Evolutionary conservation across 768 basidiomycete genomes (phyloP).

Genomic region (Rhodotorula babjevae): DNA sequence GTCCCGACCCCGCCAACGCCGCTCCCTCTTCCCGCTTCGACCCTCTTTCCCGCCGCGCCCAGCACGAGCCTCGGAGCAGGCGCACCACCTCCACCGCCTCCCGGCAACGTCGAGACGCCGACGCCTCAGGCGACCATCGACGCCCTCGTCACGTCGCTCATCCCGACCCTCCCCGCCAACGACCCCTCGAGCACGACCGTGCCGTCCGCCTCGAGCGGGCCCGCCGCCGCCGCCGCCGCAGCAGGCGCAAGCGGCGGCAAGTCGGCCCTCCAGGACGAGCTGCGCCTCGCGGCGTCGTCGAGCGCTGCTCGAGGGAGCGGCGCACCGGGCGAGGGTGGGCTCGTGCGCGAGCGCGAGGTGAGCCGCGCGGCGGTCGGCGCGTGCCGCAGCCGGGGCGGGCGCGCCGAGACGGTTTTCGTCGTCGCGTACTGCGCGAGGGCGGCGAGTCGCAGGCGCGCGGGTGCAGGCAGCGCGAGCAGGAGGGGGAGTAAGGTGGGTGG

Average conservation of each 20-base stretch:
- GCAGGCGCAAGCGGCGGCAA: neutral
- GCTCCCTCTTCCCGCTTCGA: neutral
- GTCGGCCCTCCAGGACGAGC: conserved; percentile 22
- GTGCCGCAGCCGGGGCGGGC: conserved; percentile 1
- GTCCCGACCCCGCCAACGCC: conserved; percentile 13
- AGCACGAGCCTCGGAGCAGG: too few relatives aligned
- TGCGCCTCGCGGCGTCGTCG: conserved; percentile 4
- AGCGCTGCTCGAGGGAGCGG: neutral
- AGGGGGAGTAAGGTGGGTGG: neutral
- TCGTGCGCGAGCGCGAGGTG: neutral
- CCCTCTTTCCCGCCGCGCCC: neutral
- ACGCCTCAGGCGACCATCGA: conserved; percentile 12
- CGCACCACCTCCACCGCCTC: too few relatives aligned
- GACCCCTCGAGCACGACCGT: neutral
- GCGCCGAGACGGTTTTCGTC: neutral
- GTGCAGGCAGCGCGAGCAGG: neutral
- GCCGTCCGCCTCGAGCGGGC: neutral
- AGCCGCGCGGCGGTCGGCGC: conserved; percentile 19
- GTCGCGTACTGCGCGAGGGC: neutral
- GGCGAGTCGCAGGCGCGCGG: neutral
- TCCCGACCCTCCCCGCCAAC: neutral
- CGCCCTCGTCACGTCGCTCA: conserved; percentile 19
- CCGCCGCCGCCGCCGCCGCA: neutral
- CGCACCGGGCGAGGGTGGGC: neutral
- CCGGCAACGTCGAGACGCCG: neutral